phyloP scores from a whole-genome alignment of 1,284 basidiomycete species.

The Waitea zeae region DNA sequence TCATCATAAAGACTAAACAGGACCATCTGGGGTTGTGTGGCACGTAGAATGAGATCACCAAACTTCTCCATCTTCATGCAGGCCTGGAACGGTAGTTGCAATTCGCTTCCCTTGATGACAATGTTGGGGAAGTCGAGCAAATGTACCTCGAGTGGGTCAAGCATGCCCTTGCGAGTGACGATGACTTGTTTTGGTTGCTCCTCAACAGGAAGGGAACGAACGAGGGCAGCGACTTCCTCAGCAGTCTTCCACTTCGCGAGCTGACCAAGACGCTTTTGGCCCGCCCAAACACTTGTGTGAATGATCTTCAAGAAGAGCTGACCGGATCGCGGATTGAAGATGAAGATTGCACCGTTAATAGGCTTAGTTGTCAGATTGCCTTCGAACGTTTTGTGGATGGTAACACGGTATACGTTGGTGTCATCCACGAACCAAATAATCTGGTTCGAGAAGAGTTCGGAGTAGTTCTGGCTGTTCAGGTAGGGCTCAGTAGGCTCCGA shows the following conservation, averaged over 20 bases:
- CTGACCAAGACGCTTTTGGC: constrained; percentile 98
- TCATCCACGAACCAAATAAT: constrained; percentile 99
- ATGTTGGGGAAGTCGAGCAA: constrained; percentile 99
- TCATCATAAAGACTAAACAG: constrained; percentile 97
- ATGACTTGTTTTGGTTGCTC: constrained; percentile 99
- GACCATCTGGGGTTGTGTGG: constrained; percentile 98
- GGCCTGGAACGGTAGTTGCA: constrained; percentile 98
- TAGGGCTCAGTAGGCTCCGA: constrained; percentile 99
- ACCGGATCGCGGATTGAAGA: constrained; percentile 97
- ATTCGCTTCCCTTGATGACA: constrained; percentile 97
- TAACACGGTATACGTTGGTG: constrained; percentile 98
- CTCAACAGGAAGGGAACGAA: constrained; percentile 94
- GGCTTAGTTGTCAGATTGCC: constrained; percentile 99
- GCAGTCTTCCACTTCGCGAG: constrained; percentile 99
- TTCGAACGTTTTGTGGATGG: constrained; percentile 99
- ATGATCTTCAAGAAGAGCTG: constrained; percentile 99
- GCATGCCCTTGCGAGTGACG: constrained; percentile 99
- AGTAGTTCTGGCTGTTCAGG: constrained; percentile 87
- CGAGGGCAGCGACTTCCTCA: constrained; percentile 96
- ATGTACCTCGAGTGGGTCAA: constrained; percentile 96
- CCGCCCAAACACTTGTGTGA: constrained; percentile 98
- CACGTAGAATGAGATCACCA: constrained; percentile 92
- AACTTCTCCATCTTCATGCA: constrained; percentile 99
- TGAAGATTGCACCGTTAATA: constrained; percentile 99
- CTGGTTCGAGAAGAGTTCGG: constrained; percentile 97